Conservation (phyloP, 2,329 filamentous ascomycete genomes). For the Samsoniella hepiali region DNA sequence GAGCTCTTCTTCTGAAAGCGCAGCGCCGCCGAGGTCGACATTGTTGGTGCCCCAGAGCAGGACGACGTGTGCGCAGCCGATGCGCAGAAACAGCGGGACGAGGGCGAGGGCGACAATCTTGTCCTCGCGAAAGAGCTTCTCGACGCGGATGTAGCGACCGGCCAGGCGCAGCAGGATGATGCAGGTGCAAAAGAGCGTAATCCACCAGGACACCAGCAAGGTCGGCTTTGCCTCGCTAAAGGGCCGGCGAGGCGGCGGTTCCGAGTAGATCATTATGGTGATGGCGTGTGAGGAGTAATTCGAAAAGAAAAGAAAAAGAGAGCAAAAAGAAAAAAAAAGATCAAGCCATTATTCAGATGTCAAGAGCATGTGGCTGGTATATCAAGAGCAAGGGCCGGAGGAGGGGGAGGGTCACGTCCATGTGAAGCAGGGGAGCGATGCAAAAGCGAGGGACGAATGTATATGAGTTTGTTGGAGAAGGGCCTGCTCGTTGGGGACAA, state of each 20-base stretch:
- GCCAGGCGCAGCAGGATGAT: slow-evolving; percentile 74
- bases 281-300: not conserved
- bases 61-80: slow-evolving; percentile 78
- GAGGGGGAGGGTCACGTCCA: not conserved
- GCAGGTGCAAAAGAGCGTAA: slow-evolving; percentile 70
- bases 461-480: not conserved
- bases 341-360: slow-evolving; percentile 4
- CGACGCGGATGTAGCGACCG: slow-evolving; percentile 78
- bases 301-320: not conserved
- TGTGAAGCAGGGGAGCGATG: not conserved
- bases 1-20: slow-evolving; percentile 51
- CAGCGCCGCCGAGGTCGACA: slow-evolving; percentile 53
- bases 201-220: slow-evolving; percentile 90
- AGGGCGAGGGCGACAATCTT: slow-evolving; percentile 74
- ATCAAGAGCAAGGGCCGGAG: not conserved
- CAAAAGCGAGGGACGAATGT: not conserved
- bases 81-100: slow-evolving; percentile 73
- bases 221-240: slow-evolving; percentile 70
- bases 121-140: slow-evolving; percentile 81
- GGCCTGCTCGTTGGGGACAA: not conserved
- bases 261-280: slow-evolving; percentile 43
- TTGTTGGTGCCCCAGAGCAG: slow-evolving; percentile 91
- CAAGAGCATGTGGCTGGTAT: not conserved
- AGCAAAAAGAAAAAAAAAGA: not conserved
- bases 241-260: slow-evolving; percentile 42